These are phyloP conservation scores for Mucor velutinosus DNA, from an alignment of 371 early-diverging fungal species.

Conservation along the genomic window DNA sequence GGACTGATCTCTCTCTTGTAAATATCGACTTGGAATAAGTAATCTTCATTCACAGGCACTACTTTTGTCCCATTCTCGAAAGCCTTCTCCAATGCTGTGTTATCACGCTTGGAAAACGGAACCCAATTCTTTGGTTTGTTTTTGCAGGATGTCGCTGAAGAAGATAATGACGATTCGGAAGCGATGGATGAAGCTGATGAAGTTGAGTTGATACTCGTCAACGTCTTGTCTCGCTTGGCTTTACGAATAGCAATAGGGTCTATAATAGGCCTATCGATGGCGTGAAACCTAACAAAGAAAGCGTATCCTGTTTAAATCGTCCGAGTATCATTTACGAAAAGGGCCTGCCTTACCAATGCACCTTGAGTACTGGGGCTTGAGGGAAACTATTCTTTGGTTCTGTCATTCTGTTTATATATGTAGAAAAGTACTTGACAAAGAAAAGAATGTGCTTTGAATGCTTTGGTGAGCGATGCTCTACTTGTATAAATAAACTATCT, in stretches of 20 bases:
- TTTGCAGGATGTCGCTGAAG: background rate
- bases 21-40: conserved; percentile 81
- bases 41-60: conserved; percentile 71
- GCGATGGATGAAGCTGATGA: background rate
- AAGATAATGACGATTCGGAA: background rate
- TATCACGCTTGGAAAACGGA: conserved; percentile 64
- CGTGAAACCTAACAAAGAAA: conserved; percentile 28
- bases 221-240: conserved; percentile 17
- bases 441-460: background rate
- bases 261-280: conserved; percentile 27
- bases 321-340: background rate
- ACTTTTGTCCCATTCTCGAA: conserved; percentile 24
- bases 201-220: background rate
- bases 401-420: background rate
- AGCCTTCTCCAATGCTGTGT: conserved; percentile 58
- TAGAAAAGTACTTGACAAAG: background rate
- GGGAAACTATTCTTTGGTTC: background rate
- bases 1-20: conserved; percentile 69
- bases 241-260: conserved; percentile 32
- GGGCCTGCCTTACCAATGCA: background rate
- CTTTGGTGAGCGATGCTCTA: background rate
- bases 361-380: background rate
- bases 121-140: conserved; percentile 50
- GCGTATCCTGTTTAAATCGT: background rate
- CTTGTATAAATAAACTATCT: background rate